phyloP scores from a whole-genome alignment of 2,329 filamentous ascomycete species.

The Xylariaceae sp. region DNA sequence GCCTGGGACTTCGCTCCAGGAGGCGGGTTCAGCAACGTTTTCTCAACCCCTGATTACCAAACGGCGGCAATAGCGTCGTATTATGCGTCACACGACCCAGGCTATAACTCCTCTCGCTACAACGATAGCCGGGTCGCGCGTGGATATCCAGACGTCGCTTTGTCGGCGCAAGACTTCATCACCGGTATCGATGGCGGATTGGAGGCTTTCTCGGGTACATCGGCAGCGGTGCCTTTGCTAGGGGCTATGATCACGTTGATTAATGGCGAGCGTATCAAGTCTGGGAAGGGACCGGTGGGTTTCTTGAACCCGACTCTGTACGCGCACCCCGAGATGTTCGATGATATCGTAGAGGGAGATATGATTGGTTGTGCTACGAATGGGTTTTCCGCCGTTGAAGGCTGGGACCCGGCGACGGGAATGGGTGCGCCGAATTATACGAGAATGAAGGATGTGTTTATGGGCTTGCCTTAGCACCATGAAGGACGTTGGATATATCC shows the following conservation, averaged over 20 bases:
- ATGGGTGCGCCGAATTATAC: conserved; percentile 29
- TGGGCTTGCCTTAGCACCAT: not conserved
- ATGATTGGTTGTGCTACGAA: conserved; percentile 38
- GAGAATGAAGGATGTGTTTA: conserved; percentile 9
- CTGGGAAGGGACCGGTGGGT: conserved; percentile 44
- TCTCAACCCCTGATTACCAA: conserved; percentile 40
- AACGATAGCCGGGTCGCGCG: conserved; percentile 38
- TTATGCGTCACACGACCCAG: conserved; percentile 23
- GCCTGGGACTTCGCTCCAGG: conserved; percentile 32
- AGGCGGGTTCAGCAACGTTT: conserved; percentile 44
- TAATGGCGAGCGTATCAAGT: conserved; percentile 47
- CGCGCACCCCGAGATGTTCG: conserved; percentile 40
- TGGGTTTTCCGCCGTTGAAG: conserved; percentile 41
- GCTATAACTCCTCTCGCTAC: conserved; percentile 35
- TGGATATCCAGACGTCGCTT: conserved; percentile 39
- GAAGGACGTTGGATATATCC: not conserved
- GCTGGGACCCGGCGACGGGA: conserved; percentile 41
- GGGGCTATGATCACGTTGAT: conserved; percentile 48
- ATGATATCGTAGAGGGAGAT: conserved; percentile 37
- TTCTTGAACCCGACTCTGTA: conserved; percentile 52
- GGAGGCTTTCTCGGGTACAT: conserved; percentile 43
- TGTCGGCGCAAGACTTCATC: conserved; percentile 36
- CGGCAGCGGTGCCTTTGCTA: conserved; percentile 54
- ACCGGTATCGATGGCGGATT: conserved; percentile 23
- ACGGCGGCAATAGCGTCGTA: conserved; percentile 37